Evolutionary conservation across 1,284 basidiomycete species (phyloP).

Genomic region (Rhizoctonia solani): DNA sequence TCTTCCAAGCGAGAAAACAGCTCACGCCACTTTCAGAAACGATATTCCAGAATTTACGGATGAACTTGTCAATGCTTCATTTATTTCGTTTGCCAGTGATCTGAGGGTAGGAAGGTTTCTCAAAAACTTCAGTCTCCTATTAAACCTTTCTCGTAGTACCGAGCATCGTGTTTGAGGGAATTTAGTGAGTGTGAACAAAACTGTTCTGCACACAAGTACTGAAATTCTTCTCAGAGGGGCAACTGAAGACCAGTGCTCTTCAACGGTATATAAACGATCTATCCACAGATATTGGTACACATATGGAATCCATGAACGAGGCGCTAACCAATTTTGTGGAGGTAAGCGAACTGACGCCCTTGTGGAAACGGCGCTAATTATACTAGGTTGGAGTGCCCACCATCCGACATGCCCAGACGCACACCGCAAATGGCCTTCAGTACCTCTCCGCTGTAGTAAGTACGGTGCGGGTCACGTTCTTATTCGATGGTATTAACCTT

Average conservation of each 20-base stretch:
- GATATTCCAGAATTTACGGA: slow-evolving; percentile 48
- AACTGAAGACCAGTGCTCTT: slow-evolving; percentile 50
- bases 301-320: slow-evolving; percentile 65
- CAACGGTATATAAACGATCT: slow-evolving; percentile 72
- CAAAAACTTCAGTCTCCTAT: no score
- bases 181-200: slow-evolving; percentile 46
- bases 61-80: slow-evolving; percentile 68
- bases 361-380: not conserved
- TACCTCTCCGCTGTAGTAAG: slow-evolving; percentile 63
- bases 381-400: slow-evolving; percentile 63
- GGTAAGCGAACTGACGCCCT: slow-evolving; percentile 54
- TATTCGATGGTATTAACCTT: not conserved
- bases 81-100: slow-evolving; percentile 66
- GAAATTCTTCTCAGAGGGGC: slow-evolving; percentile 48
- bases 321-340: slow-evolving; percentile 70
- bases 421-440: slow-evolving; percentile 66
- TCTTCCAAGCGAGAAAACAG: not conserved
- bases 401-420: slow-evolving; percentile 72
- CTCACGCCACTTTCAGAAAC: not conserved
- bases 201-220: not conserved
- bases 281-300: slow-evolving; percentile 63
- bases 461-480: not conserved
- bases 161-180: slow-evolving; percentile 65
- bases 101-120: slow-evolving; percentile 47
- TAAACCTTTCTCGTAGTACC: no score